Evolutionary conservation across 169 alveolate species (phyloP).

Genomic region (Plasmodium inui): DNA sequence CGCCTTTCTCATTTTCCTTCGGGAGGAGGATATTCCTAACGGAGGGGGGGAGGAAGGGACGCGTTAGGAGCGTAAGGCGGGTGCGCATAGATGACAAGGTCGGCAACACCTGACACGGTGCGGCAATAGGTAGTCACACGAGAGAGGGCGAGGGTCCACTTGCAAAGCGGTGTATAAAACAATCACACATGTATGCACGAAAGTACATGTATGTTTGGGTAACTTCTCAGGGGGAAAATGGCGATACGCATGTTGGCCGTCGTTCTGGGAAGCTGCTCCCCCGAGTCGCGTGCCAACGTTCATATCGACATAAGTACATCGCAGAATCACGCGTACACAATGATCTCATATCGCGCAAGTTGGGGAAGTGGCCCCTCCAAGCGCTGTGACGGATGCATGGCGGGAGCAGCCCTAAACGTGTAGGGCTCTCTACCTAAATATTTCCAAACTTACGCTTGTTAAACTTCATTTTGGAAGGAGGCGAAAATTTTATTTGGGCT

Average conservation of each 20-base stretch:
- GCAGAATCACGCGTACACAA: not conserved
- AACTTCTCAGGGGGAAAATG: not conserved
- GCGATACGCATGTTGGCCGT: not conserved
- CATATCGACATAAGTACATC: not conserved
- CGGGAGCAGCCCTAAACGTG: not conserved
- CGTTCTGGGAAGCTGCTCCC: not conserved
- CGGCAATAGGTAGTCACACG: not conserved
- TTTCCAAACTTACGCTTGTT: slow-evolving; percentile 56
- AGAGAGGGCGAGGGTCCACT: not conserved
- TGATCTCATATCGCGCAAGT: not conserved
- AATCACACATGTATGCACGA: not conserved
- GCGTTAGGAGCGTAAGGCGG: not conserved
- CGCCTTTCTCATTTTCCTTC: slow-evolving; percentile 97
- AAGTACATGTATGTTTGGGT: not conserved
- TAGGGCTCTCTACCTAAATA: not conserved
- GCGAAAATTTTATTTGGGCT: not conserved
- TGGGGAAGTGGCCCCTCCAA: not conserved
- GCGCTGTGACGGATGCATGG: not conserved
- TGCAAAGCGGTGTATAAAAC: not conserved
- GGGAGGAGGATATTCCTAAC: slow-evolving; percentile 89
- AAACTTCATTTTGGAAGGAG: slow-evolving; percentile 47
- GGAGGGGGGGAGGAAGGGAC: slow-evolving; percentile 14
- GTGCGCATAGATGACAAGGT: not conserved
- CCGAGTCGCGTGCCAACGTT: not conserved
- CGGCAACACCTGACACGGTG: not conserved